These are phyloP conservation scores for Ilex asprella DNA, from an alignment of 257 asterid species.

Conservation along the genomic window DNA sequence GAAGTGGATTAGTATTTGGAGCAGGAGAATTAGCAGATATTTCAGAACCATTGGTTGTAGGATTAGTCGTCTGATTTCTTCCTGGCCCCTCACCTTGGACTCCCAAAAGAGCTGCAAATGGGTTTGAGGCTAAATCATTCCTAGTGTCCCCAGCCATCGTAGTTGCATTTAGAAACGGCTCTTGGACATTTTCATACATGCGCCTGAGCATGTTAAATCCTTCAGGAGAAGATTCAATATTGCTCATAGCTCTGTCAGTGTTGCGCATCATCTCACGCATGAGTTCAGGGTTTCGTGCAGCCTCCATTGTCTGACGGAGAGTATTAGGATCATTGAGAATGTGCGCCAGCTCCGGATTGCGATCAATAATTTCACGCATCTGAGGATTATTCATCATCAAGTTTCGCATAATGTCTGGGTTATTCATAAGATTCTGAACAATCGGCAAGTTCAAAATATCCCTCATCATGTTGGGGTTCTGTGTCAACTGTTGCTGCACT, in stretches of 20 bases:
- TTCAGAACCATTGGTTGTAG: conserved; percentile 28
- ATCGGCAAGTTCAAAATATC: conserved; percentile 47
- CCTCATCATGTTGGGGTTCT: conserved; percentile 52
- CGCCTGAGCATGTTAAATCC: conserved; percentile 66
- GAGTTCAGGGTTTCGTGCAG: conserved; percentile 59
- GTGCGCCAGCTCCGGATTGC: conserved; percentile 53
- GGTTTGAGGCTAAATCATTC: conserved; percentile 37
- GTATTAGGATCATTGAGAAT: conserved; percentile 55
- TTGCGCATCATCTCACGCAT: conserved; percentile 71
- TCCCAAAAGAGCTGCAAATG: conserved; percentile 45
- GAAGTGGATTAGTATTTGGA: conserved; percentile 57
- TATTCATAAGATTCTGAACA: conserved; percentile 47
- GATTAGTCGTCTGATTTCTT: conserved; percentile 22
- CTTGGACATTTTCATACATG: conserved; percentile 60
- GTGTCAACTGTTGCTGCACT: conserved; percentile 41
- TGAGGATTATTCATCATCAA: conserved; percentile 52
- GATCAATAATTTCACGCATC: conserved; percentile 60
- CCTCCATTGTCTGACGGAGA: conserved; percentile 58
- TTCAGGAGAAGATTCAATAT: conserved; percentile 59
- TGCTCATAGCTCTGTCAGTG: conserved; percentile 62
- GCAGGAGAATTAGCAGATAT: conserved; percentile 30
- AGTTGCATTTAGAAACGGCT: conserved; percentile 52
- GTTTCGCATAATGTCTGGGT: conserved; percentile 50
- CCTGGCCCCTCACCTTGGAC: conserved; percentile 31
- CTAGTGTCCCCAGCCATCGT: conserved; percentile 41